Base-by-base conservation (phyloP, 176 grass and related monocot genomes). In the Dactylis glomerata region DNA sequence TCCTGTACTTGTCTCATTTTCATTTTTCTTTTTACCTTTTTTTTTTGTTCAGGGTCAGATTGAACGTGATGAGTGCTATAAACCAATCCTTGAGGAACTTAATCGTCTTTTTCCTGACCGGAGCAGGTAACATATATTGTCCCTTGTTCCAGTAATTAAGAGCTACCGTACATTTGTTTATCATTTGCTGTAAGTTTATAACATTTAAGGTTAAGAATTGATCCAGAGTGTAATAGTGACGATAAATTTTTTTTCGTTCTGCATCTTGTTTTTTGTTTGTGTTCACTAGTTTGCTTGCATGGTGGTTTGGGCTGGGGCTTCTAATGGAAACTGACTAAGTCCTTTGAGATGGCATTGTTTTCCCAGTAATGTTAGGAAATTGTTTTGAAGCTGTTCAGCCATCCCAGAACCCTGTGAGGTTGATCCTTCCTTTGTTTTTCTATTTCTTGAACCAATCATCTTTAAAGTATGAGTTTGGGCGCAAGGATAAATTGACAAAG, bases 1-100 rank as follows among this genome's bases (percentile, higher is more conserved):
- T 42, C 41, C 10, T 68, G 40, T 34, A 61, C 32, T 41, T 23
- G 64, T 71, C 30, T 84, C 73, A 66, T 81, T 32, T 58, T 55
- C 12, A 69, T 46, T 45, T 76, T 88, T 45, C 72, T 88, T 83
- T 31, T 31, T 84, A 73, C 42, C 24, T 73, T 47, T 49, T 69
- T 69, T 58, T 46, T 69, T 87, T 87, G 42, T 79, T 81, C 71
- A 99, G 96, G 96, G 96, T 81, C 87, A 94, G 89, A 96, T 83
- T 78, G 96, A 99, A 76, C 91, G 96, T 55, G 91, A 94, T 77
- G 88, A 99, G 71, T 99, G 93, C 82, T 99, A 94, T 87, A 96
- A 92, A 82, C 96, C 96, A 63, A 99, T 99, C 62, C 85, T 99
- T 16, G 88, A 91, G 69, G 96, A 99, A 63, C 91, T 99, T 78